Percentiles rank a stretch among this genome's conserved stretches.
phyloP scores from a whole-genome alignment of 352 stramenopile species.

The Phytophthora ohioensis region DNA sequence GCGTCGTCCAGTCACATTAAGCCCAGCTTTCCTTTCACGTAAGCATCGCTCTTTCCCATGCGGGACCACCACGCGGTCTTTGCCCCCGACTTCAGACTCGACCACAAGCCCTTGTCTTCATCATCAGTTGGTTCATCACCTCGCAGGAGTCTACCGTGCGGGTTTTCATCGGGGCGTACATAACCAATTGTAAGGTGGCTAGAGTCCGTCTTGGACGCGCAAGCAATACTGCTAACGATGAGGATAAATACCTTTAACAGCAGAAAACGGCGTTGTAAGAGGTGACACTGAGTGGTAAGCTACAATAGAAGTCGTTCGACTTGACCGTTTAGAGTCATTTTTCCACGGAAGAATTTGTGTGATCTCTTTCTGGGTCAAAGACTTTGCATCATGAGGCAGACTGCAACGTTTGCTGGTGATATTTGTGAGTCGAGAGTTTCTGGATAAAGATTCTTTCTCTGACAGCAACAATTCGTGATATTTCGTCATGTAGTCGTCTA shows the following conservation, averaged over 20 bases:
- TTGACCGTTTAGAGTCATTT: too few relatives aligned
- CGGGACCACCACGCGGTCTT: neutral
- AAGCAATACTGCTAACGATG: neutral
- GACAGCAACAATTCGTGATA: neutral
- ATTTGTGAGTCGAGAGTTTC: too few relatives aligned
- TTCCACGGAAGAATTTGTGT: too few relatives aligned
- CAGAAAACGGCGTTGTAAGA: neutral
- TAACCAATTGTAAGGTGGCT: neutral
- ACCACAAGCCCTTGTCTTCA: neutral
- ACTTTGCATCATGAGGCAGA: too few relatives aligned
- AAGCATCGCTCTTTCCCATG: neutral
- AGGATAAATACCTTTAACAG: neutral
- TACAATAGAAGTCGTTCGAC: too few relatives aligned
- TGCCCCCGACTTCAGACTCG: neutral
- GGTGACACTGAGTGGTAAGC: too few relatives aligned
- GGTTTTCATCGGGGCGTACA: too few relatives aligned
- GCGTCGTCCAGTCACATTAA: neutral
- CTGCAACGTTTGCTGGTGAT: too few relatives aligned
- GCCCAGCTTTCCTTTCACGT: neutral
- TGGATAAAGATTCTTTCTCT: too few relatives aligned
- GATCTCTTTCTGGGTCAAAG: too few relatives aligned
- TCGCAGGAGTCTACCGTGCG: neutral
- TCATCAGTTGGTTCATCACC: neutral
- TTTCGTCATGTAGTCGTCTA: slow-evolving; percentile 2
- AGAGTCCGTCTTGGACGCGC: neutral